A percentile compares a stretch with the other conserved stretches of the same genome.
Conservation (phyloP, 2,329 filamentous ascomycete genomes). For the Clonostachys sp. region DNA sequence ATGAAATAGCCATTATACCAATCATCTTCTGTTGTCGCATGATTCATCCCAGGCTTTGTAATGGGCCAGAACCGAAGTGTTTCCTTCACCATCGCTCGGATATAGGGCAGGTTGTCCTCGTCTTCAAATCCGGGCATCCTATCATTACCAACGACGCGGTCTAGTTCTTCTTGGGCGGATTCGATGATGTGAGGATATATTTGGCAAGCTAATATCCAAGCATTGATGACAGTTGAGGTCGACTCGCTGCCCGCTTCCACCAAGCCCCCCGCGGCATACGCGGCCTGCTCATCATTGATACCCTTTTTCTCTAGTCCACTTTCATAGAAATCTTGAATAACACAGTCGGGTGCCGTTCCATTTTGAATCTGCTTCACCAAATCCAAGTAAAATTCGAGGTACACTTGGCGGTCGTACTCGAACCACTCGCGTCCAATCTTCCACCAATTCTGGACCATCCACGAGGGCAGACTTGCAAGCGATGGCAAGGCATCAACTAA, state of each 20-base stretch:
- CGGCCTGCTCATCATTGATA: constrained; percentile 10
- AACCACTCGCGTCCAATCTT: too few relatives aligned
- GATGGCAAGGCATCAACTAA: too few relatives aligned
- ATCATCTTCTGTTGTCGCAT: constrained; percentile 27
- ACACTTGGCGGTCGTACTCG: too few relatives aligned
- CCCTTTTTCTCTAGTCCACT: constrained; percentile 1
- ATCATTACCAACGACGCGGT: constrained; percentile 29
- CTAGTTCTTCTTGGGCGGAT: constrained; percentile 27
- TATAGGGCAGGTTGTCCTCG: constrained; percentile 33
- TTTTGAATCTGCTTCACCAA: not conserved
- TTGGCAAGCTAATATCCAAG: constrained; percentile 39
- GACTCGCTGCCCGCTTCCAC: constrained; percentile 4
- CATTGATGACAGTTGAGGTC: constrained; percentile 14
- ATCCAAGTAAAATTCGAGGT: too few relatives aligned
- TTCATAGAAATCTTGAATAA: not conserved
- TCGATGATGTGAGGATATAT: constrained; percentile 31
- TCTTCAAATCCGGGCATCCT: constrained; percentile 34
- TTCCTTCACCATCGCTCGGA: constrained; percentile 41
- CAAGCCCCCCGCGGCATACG: constrained; percentile 7
- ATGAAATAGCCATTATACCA: constrained; percentile 32
- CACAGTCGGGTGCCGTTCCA: not conserved
- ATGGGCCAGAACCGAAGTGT: constrained; percentile 38
- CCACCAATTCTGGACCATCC: too few relatives aligned
- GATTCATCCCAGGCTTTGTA: constrained; percentile 25
- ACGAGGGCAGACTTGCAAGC: too few relatives aligned